Conservation (phyloP, 2,329 filamentous ascomycete genomes). For the Monilinia fructigena region DNA sequence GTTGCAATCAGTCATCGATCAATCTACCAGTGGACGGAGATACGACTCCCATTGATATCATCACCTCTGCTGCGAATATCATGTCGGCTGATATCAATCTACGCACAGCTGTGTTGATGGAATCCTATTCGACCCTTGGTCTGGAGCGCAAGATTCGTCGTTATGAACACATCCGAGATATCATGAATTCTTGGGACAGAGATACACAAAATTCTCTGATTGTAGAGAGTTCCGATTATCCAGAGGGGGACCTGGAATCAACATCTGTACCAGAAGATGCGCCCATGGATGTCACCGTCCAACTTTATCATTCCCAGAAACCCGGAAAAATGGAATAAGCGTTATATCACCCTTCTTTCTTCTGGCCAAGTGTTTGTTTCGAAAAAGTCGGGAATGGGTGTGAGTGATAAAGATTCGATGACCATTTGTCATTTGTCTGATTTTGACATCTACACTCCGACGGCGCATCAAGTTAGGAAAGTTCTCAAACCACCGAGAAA, state of each 20-base stretch:
- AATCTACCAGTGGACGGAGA: conserved; percentile 70
- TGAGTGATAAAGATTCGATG: conserved; percentile 62
- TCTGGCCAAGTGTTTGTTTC: conserved; percentile 71
- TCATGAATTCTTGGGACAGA: conserved; percentile 89
- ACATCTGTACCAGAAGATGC: conserved; percentile 61
- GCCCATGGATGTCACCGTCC: conserved; percentile 65
- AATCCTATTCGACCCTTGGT: conserved; percentile 72
- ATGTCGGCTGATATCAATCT: conserved; percentile 65
- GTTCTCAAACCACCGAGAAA: conserved; percentile 81
- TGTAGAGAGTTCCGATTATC: conserved; percentile 59
- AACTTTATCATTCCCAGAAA: conserved; percentile 77
- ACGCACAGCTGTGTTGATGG: conserved; percentile 67
- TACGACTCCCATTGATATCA: conserved; percentile 72
- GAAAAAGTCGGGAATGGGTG: conserved; percentile 64
- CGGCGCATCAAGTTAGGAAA: conserved; percentile 63
- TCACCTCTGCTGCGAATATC: conserved; percentile 63
- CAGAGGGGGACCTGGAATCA: conserved; percentile 61
- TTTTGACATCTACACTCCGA: conserved; percentile 86
- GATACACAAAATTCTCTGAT: conserved; percentile 75
- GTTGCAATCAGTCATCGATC: conserved; percentile 67
- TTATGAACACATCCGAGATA: conserved; percentile 82
- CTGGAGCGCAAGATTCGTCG: conserved; percentile 79
- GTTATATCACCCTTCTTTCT: conserved; percentile 68
- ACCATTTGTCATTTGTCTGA: conserved; percentile 84
- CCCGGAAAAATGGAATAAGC: conserved; percentile 87